Conservation (phyloP, 2,329 filamentous ascomycete genomes). For the Cercospora brassicicola region DNA sequence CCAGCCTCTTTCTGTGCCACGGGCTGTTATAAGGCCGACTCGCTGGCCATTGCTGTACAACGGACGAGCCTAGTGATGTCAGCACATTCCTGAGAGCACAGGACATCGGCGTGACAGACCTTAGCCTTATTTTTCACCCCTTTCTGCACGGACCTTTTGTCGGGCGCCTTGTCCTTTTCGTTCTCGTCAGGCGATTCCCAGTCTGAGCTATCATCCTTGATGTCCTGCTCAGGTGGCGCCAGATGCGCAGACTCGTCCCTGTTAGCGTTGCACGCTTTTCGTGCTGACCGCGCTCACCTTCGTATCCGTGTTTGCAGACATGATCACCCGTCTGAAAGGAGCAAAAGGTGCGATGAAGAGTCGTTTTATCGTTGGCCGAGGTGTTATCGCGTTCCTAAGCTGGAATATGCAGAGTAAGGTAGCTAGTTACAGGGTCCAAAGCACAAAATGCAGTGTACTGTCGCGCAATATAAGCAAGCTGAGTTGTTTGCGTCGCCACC, state of each 20-base stretch:
- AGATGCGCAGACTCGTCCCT: background rate
- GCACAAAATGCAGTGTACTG: background rate
- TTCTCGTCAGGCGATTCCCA: background rate
- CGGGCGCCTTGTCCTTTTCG: background rate
- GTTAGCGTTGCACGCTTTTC: background rate
- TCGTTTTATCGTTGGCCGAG: background rate
- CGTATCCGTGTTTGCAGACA: background rate
- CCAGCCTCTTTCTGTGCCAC: no score
- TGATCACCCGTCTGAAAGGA: background rate
- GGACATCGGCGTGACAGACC: background rate
- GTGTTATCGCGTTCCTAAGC: background rate
- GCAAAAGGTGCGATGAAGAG: background rate
- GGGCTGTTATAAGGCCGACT: no score
- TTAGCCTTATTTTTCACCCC: background rate
- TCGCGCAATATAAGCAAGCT: background rate
- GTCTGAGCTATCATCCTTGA: slow-evolving; percentile 4
- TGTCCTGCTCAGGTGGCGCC: background rate
- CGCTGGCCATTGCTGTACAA: no score
- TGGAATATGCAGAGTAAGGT: background rate
- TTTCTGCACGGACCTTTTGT: background rate
- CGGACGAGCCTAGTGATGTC: no score
- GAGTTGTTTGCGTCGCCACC: background rate
- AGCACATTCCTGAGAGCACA: no score
- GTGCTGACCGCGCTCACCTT: background rate
- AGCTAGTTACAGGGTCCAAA: background rate